phyloP scores from a whole-genome alignment of 2,329 filamentous ascomycete genomes.

The Blastomyces parvus region DNA sequence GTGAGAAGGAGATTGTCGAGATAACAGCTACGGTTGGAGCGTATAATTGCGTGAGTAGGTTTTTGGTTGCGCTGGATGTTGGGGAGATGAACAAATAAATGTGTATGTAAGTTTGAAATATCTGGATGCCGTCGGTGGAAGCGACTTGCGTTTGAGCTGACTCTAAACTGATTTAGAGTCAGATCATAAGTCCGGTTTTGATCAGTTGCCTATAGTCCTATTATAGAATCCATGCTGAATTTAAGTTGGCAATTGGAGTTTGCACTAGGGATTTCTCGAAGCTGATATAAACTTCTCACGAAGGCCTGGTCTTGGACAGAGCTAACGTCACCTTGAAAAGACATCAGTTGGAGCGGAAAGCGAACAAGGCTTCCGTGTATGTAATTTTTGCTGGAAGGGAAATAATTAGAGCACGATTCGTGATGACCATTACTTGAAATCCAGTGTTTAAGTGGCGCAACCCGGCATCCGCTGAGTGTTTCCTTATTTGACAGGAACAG shows the following conservation, averaged over 20 bases:
- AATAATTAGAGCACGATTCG: background rate
- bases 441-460: background rate
- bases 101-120: background rate
- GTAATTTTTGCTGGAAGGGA: background rate
- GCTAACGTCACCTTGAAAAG: background rate
- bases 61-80: slow-evolving; percentile 69
- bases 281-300: background rate
- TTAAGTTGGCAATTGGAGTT: background rate
- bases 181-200: background rate
- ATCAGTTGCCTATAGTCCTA: background rate
- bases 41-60: slow-evolving; percentile 79
- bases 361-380: background rate
- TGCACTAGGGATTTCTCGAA: background rate
- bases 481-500: background rate
- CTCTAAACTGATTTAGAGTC: background rate
- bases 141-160: background rate
- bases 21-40: slow-evolving; percentile 67
- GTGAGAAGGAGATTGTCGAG: slow-evolving; percentile 67
- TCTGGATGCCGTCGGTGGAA: background rate
- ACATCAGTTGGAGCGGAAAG: background rate
- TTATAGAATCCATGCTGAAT: background rate
- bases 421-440: background rate
- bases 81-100: slow-evolving; percentile 31
- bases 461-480: background rate
- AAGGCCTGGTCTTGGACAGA: too few species aligned